A percentile compares a stretch with the other conserved stretches of the same genome.
Evolutionary conservation across 176 grass and related monocot species (phyloP).

Genomic region (Carex parvula): DNA sequence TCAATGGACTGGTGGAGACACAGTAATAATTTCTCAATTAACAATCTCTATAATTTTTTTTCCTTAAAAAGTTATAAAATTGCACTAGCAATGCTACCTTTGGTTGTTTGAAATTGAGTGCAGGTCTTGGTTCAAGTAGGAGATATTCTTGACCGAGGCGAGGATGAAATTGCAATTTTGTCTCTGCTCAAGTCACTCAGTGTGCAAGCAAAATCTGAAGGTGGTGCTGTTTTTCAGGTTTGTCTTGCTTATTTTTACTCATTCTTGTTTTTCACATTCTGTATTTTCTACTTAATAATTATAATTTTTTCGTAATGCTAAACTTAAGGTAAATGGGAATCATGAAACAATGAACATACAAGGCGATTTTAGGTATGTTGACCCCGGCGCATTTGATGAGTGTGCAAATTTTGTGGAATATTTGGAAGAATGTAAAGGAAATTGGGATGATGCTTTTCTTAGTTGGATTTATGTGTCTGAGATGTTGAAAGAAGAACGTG

Average conservation of each 20-base stretch:
- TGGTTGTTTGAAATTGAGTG: neutral
- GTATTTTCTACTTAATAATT: neutral
- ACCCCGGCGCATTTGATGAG: conserved; percentile 68
- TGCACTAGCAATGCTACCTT: neutral
- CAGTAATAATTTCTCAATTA: conserved; percentile 37
- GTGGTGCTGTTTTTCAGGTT: conserved; percentile 97
- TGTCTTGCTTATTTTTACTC: neutral
- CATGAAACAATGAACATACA: conserved; percentile 97
- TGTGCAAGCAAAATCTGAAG: conserved; percentile 64
- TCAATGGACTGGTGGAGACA: conserved; percentile 75
- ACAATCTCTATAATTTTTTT: neutral
- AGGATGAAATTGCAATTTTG: conserved; percentile 85
- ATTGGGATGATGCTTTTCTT: conserved; percentile 82
- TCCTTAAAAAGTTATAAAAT: neutral
- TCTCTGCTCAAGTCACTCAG: conserved; percentile 72
- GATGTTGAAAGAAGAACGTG: conserved; percentile 40
- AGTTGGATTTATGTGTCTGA: conserved; percentile 67
- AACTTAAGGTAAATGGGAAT: conserved; percentile 74
- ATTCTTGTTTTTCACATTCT: neutral
- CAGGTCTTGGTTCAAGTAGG: conserved; percentile 90
- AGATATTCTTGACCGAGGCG: conserved; percentile 85
- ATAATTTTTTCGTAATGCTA: neutral
- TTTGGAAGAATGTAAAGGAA: conserved; percentile 58
- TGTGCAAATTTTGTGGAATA: conserved; percentile 74
- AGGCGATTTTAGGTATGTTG: conserved; percentile 77